phyloP scores from a whole-genome alignment of 1,284 basidiomycete genomes.

The Cystobasidium sp. region DNA sequence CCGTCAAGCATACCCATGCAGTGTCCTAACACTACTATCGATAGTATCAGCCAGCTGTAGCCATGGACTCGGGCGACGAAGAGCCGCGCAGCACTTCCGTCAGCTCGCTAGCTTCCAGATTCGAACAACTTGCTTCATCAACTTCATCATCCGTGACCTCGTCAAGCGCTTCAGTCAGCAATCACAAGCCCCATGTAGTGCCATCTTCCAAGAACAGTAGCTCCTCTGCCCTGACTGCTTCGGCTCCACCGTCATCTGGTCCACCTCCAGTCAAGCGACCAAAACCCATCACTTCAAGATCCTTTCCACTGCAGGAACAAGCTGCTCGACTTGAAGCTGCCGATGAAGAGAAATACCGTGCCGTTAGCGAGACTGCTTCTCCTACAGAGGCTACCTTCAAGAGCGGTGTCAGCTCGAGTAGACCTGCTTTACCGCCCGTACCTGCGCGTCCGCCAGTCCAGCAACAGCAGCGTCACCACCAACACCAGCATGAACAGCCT shows the following conservation, averaged over 20 bases:
- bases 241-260: conserved; percentile 7
- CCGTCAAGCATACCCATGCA: neutral
- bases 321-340: conserved; percentile 3
- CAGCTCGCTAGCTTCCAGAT: conserved; percentile 22
- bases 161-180: neutral
- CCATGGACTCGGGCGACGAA: neutral
- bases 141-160: neutral
- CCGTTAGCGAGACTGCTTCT: neutral
- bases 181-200: neutral
- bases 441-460: neutral
- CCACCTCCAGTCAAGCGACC: conserved; percentile 6
- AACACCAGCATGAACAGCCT: neutral
- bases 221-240: conserved; percentile 1
- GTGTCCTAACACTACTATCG: neutral
- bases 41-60: neutral
- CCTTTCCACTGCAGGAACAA: conserved; percentile 14
- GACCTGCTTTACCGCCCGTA: neutral
- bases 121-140: conserved; percentile 7
- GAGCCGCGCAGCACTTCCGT: conserved; percentile 5
- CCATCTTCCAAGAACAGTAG: neutral
- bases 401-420: neutral
- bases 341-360: neutral
- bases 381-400: neutral
- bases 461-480: neutral
- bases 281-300: conserved; percentile 6